Conservation (phyloP, 169 alveolate genomes). For the Eimeria praecox region DNA sequence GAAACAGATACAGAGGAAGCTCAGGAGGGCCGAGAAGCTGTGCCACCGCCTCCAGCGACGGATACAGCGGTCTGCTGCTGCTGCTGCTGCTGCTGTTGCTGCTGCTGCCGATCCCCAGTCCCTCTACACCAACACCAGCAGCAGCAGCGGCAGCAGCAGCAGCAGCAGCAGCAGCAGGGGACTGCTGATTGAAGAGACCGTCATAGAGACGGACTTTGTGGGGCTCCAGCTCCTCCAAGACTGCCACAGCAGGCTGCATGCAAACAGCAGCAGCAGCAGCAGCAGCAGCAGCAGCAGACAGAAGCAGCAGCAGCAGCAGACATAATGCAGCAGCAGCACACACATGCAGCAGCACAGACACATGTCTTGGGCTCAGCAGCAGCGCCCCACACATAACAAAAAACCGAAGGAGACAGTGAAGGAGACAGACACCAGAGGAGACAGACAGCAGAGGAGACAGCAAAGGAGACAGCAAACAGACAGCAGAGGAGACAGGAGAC, state of each 20-base stretch:
- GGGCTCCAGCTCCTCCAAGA: slow-evolving; percentile 49
- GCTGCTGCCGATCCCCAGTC: not conserved
- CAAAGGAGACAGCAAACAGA: not conserved
- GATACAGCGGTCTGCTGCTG: slow-evolving; percentile 32
- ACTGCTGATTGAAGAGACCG: slow-evolving; percentile 55
- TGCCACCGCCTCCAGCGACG: slow-evolving; percentile 8
- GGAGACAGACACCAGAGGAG: not conserved
- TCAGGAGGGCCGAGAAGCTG: slow-evolving; percentile 49
- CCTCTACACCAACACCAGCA: slow-evolving; percentile 15
- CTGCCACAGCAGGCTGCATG: slow-evolving; percentile 75
- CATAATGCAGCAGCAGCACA: not conserved
- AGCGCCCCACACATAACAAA: not conserved
- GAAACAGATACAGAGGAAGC: slow-evolving; percentile 13
- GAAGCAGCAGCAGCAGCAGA: not conserved
- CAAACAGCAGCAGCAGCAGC: not conserved
- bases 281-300: not conserved
- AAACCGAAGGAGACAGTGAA: not conserved
- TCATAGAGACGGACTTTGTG: slow-evolving; percentile 60
- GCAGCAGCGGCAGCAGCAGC: slow-evolving; percentile 32
- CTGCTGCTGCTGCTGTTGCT: not conserved
- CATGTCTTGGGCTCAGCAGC: not conserved
- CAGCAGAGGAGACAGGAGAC: not conserved
- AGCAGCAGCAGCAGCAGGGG: slow-evolving; percentile 30
- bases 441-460: not conserved
- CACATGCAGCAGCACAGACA: not conserved